These are phyloP conservation scores for Gyrodon lividus DNA, from an alignment of 768 basidiomycete species.

Conservation along the genomic window DNA sequence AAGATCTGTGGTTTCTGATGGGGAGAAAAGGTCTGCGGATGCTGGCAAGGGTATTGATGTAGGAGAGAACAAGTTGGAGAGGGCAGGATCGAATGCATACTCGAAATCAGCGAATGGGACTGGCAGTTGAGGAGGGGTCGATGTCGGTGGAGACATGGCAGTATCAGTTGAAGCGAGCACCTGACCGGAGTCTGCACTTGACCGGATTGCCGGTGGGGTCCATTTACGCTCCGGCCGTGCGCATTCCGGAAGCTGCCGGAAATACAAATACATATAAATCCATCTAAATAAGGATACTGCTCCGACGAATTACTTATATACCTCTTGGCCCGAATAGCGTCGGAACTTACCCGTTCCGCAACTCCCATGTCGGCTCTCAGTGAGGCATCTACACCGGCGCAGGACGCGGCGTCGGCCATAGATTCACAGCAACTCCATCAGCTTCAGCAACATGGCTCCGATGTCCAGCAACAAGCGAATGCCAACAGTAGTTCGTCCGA, in stretches of 20 bases:
- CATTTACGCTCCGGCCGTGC: background rate
- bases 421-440: conserved; percentile 55
- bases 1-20: conserved; percentile 74
- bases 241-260: conserved; percentile 21
- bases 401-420: conserved; percentile 58
- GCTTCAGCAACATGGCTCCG: conserved; percentile 35
- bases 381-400: conserved; percentile 67
- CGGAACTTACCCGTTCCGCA: conserved; percentile 40
- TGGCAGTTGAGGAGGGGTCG: conserved; percentile 43
- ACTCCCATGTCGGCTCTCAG: conserved; percentile 74
- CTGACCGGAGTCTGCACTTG: conserved; percentile 12
- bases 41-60: conserved; percentile 62
- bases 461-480: conserved; percentile 37
- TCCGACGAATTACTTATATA: conserved; percentile 31
- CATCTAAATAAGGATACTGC: conserved; percentile 24
- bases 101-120: conserved; percentile 68
- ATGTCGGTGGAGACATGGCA: conserved; percentile 28
- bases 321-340: conserved; percentile 23
- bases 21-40: conserved; percentile 76
- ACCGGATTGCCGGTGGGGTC: conserved; percentile 23
- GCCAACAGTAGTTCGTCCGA: conserved; percentile 30
- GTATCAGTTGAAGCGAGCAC: background rate
- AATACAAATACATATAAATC: conserved; percentile 28
- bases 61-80: conserved; percentile 55
- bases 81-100: conserved; percentile 65